These are phyloP conservation scores for Metschnikowia shivogae DNA, from an alignment of 805 yeast genomes.

Conservation along the genomic window DNA sequence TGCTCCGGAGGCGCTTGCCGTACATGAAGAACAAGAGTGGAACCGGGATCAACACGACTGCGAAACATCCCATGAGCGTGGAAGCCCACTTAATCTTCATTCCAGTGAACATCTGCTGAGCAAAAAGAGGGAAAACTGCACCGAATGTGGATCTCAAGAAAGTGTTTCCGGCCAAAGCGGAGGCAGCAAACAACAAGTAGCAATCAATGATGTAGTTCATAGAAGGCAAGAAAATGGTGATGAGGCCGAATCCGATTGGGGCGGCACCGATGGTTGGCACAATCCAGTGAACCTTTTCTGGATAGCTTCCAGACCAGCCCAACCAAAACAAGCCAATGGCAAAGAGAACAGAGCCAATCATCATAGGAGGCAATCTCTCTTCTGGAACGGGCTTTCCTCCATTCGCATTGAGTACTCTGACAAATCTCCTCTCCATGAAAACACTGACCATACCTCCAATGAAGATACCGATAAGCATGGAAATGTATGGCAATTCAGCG, in stretches of 20 bases:
- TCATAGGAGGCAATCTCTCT: conserved; percentile 21
- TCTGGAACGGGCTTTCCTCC: conserved; percentile 20
- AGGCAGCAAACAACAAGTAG: conserved; percentile 68
- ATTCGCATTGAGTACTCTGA: conserved; percentile 32
- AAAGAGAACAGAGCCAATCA: conserved; percentile 16
- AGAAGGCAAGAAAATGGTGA: conserved; percentile 64
- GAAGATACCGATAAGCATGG: conserved; percentile 65
- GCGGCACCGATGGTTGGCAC: conserved; percentile 63
- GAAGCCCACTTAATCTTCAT: conserved; percentile 82
- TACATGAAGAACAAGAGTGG: conserved; percentile 61
- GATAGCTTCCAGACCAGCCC: conserved; percentile 20
- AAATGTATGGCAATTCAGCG: conserved; percentile 75
- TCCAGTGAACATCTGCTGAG: conserved; percentile 61
- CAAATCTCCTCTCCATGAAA: conserved; percentile 52
- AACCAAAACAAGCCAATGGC: conserved; percentile 19
- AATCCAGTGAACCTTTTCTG: conserved; percentile 20
- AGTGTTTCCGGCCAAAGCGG: conserved; percentile 47
- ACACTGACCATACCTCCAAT: conserved; percentile 54
- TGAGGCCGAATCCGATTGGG: conserved; percentile 49
- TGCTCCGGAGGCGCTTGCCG: conserved; percentile 44
- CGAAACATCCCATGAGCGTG: conserved; percentile 60
- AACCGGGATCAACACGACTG: conserved; percentile 55
- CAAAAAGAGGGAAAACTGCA: conserved; percentile 65
- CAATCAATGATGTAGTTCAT: conserved; percentile 69
- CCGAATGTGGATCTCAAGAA: conserved; percentile 66